Evolutionary conservation across 108 stramenopile genomes (phyloP), one percentile per base, ranked within the genome.

Genomic region (Stephanodiscus triporus): DNA sequence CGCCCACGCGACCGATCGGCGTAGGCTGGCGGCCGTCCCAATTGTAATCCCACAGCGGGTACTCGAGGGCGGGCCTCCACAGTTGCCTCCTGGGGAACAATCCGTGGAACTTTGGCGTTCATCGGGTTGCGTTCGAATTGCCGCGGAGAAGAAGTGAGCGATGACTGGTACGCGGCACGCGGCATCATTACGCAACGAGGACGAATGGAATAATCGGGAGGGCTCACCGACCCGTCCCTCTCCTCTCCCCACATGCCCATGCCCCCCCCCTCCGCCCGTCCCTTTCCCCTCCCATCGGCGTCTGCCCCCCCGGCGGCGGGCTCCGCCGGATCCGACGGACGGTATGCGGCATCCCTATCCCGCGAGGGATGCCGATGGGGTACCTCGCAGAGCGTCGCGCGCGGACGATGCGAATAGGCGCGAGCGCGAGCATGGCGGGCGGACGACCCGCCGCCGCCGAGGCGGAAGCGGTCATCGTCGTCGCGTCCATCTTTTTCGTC

Each of bases 11-110:
- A 32, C 30, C 8, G 7, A 32, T 57, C 4, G 23, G 2, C 80
- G 73, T 1, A 20, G 85, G 85, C 13, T 84, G 68, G 6, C 63
- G 67, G 13, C 82, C 85, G 71, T 96, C 93, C 95, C 95, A 96
- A 63, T 96, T 76, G 17, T 66, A 26, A 70, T 94, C 90, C 93
- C 93, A 96, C 22, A 89, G 72, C 0, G 95, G 95, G 71, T 94
- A 96, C 47, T 88, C 87, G 20, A 85, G 40, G 36, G 51, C 71
- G 22, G 95, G 95, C 45, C 87, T 74, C 85, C 85, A 96, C 9
- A 90, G 59, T 81, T 93, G 95, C 16, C 87, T 72, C 58, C 69
- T 71, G n/a, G 95, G 95, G 61, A 96, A 93, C 8, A 95, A 63
- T 22, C 80, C 82, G 55, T 90, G 84, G 62, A 63, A 85, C 68